Conservation (phyloP, 2,329 filamentous ascomycete genomes). For the Fusarium mangiferae region DNA sequence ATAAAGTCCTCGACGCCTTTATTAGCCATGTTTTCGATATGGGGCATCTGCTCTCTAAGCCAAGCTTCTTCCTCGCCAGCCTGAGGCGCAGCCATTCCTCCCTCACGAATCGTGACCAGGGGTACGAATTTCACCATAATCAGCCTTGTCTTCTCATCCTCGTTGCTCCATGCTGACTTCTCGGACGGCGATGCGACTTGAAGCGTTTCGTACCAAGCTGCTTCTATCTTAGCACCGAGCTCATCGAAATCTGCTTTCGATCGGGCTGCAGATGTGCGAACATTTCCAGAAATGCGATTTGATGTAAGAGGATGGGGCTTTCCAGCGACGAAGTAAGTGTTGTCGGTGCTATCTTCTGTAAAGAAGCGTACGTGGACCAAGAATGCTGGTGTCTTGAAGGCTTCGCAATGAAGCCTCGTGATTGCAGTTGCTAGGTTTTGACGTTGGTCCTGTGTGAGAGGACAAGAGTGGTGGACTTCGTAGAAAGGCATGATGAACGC, state of each 20-base stretch:
- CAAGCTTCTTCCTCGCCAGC: slow-evolving; percentile 31
- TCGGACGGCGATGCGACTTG: not conserved
- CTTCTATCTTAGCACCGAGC: slow-evolving; percentile 21
- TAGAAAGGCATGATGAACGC: slow-evolving; percentile 26
- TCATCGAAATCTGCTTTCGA: slow-evolving; percentile 24
- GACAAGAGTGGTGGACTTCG: slow-evolving; percentile 29
- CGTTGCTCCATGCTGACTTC: not conserved
- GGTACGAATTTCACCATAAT: slow-evolving; percentile 30
- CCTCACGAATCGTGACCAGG: slow-evolving; percentile 31
- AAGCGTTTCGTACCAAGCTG: slow-evolving; percentile 15
- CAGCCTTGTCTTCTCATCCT: slow-evolving; percentile 12
- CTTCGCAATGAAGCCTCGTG: slow-evolving; percentile 21
- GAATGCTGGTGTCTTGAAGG: slow-evolving; percentile 29
- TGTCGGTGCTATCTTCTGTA: not conserved
- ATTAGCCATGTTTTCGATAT: slow-evolving; percentile 19
- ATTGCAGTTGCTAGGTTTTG: slow-evolving; percentile 19
- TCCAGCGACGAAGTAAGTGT: slow-evolving; percentile 29
- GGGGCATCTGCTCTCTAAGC: slow-evolving; percentile 20
- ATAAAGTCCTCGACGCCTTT: slow-evolving; percentile 23
- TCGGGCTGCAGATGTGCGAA: slow-evolving; percentile 20
- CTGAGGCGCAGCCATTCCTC: slow-evolving; percentile 29
- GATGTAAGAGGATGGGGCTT: not conserved
- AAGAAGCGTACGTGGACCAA: slow-evolving; percentile 35
- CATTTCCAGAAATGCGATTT: slow-evolving; percentile 29
- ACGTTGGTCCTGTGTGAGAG: slow-evolving; percentile 6